Conservation (phyloP, 139 green algal genomes). For the Chlorella sp. region DNA sequence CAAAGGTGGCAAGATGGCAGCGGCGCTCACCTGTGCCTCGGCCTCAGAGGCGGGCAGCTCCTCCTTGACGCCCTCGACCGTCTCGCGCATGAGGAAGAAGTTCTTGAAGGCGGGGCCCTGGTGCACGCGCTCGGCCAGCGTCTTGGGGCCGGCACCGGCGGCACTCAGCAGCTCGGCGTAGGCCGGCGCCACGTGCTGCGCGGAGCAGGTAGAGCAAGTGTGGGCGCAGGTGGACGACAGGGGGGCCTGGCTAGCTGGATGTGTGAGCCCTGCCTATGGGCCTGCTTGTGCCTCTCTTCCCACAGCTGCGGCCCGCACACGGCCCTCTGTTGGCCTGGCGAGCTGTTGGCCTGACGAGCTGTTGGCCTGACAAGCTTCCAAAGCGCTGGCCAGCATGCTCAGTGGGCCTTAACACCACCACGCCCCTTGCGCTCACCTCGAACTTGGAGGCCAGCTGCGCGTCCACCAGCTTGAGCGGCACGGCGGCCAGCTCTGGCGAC, state of each 20-base stretch:
- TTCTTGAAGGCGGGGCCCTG: constrained; percentile 26
- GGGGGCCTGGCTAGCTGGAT: too few relatives aligned
- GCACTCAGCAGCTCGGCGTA: constrained; percentile 40
- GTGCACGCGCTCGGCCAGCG: constrained; percentile 38
- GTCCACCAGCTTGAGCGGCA: constrained; percentile 53
- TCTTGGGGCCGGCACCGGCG: constrained; percentile 28
- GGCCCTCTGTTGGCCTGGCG: too few relatives aligned
- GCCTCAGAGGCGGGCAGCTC: constrained; percentile 24
- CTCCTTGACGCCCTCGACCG: constrained; percentile 21
- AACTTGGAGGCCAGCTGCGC: constrained; percentile 49
- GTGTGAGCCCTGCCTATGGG: too few relatives aligned
- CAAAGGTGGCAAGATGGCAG: neutral
- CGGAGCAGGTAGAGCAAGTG: too few relatives aligned
- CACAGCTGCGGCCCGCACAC: too few relatives aligned
- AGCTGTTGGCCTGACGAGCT: too few relatives aligned
- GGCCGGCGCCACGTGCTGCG: constrained; percentile 30
- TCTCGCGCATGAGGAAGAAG: constrained; percentile 45
- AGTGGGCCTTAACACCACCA: too few relatives aligned
- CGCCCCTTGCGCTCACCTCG: too few relatives aligned
- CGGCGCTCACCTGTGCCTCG: constrained; percentile 18
- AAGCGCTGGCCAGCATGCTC: too few relatives aligned
- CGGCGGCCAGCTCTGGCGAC: constrained; percentile 41
- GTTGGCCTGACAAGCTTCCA: too few relatives aligned
- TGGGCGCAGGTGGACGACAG: too few relatives aligned
- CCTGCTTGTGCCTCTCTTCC: too few relatives aligned